phyloP scores from a whole-genome alignment of 129 eudicot genomes.

The Heracleum sosnowskyi region DNA sequence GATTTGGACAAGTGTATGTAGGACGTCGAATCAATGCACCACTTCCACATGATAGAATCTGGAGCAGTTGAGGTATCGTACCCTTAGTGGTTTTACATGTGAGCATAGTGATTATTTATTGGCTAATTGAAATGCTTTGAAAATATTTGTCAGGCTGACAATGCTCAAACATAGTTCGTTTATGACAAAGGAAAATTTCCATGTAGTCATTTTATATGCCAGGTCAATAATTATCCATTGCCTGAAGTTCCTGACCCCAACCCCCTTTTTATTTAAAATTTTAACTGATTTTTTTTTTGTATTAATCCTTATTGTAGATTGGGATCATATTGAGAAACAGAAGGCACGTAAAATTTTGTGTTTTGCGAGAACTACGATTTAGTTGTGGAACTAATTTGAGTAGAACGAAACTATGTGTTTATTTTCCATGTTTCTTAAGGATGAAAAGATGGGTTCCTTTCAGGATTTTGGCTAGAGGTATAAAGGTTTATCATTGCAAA shows the following conservation, averaged over 20 bases:
- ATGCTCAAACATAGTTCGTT: background rate
- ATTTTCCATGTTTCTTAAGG: constrained; percentile 24
- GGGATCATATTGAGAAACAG: background rate
- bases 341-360: background rate
- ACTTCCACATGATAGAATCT: constrained; percentile 47
- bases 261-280: background rate
- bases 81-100: background rate
- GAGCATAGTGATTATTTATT: background rate
- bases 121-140: background rate
- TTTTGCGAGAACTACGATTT: no score
- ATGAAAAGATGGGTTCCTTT: constrained; percentile 71
- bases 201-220: background rate
- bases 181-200: background rate
- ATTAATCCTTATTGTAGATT: no score
- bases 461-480: constrained; percentile 41
- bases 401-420: no score
- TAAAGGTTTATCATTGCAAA: constrained; percentile 62
- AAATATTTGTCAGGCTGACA: background rate
- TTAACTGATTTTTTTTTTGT: no score
- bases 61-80: constrained; percentile 69
- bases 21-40: constrained; percentile 62
- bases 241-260: background rate
- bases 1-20: constrained; percentile 89
- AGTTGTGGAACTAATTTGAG: no score
- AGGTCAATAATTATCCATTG: background rate